Base-by-base conservation (phyloP, 495 filamentous ascomycete genomes). In the Coniosporium apollinis region DNA sequence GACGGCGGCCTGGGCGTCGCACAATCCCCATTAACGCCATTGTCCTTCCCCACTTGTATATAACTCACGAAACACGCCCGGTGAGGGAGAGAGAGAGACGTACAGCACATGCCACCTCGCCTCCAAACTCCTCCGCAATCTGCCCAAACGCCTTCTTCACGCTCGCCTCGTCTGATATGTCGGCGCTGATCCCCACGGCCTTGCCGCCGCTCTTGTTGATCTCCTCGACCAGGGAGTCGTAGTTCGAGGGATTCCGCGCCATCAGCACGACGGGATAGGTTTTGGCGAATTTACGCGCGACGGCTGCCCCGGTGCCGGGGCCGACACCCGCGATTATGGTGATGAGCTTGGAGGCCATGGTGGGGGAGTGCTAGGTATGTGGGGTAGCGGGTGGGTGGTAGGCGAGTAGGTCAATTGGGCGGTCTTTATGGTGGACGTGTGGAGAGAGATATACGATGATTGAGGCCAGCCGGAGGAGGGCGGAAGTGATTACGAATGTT, bases 271-370 rank as follows among this genome's bases (percentile, higher is more conserved):
- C 78, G 0, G 79, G 73, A 57, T 92, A 93, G 5, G 39, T 37
- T 50, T 72, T 50, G 37, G 75, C 70, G 57, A 89, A 89, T 39
- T 62, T 66, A 24, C 70, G 60, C 28, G 82, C 81, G 16, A 82
- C 57, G 21, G 69, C 52, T 32, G 55, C 62, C 64, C 76, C 50
- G 3, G 78, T 83, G 38, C 80, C 80, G 22, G 73, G 62, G 15
- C 80, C 80, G 22, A 79, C 78, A 30, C 80, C 79, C 35, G 78
- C 80, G 44, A 86, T 66, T 39, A 84, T 63, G 35, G 78, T 77
- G 52, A 78, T 67, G 43, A 67, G 57, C 44, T 61, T 56, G 5
- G 47, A 57, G 39, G 64, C 42, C 36, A 38, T 38, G 0, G 3
- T 32, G 30, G 30, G 15, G n/a, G n/a, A n/a, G n/a, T n/a, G n/a